Percentiles rank a stretch among this genome's conserved stretches.
Evolutionary conservation across 23 red algal genomes (phyloP).

Genomic region (Agarophyton chilense): DNA sequence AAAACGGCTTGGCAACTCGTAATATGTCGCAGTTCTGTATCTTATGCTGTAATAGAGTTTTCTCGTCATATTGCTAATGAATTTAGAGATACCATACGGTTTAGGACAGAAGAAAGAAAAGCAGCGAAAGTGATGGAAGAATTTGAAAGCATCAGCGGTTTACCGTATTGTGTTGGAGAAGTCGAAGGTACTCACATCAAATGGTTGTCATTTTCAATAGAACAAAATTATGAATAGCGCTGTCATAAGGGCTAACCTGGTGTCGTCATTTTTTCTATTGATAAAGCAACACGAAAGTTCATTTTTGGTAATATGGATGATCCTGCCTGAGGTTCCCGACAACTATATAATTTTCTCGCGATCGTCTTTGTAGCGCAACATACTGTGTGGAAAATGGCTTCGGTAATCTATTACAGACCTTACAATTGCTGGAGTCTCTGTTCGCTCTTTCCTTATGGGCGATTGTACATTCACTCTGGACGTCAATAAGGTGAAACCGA

Average conservation of each 20-base stretch:
- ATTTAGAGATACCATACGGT: not conserved
- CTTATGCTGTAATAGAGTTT: not conserved
- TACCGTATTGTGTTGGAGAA: conserved; percentile 10
- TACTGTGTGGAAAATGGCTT: not conserved
- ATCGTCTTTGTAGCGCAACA: conserved; percentile 17
- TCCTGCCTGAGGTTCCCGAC: conserved; percentile 14
- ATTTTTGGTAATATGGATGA: no score
- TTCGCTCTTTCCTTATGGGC: conserved; percentile 7
- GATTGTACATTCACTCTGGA: conserved; percentile 25
- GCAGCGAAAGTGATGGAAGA: not conserved
- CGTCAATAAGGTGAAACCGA: conserved; percentile 35
- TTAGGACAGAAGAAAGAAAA: not conserved
- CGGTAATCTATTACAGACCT: not conserved
- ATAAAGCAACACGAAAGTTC: no score
- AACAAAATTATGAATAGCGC: no score
- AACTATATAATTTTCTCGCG: not conserved
- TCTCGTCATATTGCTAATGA: not conserved
- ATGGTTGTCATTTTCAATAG: not conserved
- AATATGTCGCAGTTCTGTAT: conserved; percentile 6
- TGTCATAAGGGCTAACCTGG: no score
- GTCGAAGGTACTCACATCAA: conserved; percentile 15
- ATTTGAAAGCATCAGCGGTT: not conserved
- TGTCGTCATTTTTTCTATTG: no score
- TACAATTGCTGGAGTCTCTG: not conserved
- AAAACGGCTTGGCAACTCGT: not conserved